Base-by-base conservation (phyloP, 2,329 filamentous ascomycete genomes). In the Arthrinium phaeospermum region DNA sequence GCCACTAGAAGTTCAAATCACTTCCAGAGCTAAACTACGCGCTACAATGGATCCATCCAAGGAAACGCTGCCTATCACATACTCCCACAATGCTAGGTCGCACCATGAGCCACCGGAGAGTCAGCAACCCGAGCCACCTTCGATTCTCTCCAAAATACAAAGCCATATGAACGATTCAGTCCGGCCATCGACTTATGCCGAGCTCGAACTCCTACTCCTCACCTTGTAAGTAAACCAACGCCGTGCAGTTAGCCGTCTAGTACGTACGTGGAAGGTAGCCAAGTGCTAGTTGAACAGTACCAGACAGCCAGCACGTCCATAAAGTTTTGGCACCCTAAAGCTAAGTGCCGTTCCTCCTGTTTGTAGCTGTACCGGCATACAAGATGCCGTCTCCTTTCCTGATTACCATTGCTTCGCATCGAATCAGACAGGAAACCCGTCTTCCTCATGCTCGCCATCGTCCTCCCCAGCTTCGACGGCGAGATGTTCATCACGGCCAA, bases 341-440 rank as follows among this genome's bases (percentile, higher is more conserved):
- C 51, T 51, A 57, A 70, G 69, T 70, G 47, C 45, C 45, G 12
- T 41, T 41, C 12, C 22, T 24, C 37, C 8, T 68, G 7, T 27
- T 13, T 47, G 68, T 71, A 81, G 79, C 70, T 87, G 83, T 74
- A 87, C 86, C 46, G 86, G 86, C 34, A 83, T 88, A 46, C 86
- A 88, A 83, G 88, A 91, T 80, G 88, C 89, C 68, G 86, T 88
- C 27, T 86, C 89, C 2, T 91, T 90, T 77, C 87, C 87, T 30
- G 88, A 90, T 77, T 91, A 88, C 79, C 86, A 87, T 79, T 90
- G 88, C 77, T 91, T 91, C 79, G 87, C 88, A 19, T 91, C 89
- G 44, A 91, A 91, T 79, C 89, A 92, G 77, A 92, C 90, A 0
- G 90, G 90, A 72, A 92, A 91, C 80, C 89, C 2, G 86, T 91